Evolutionary conservation across 345 rosid genomes (phyloP).

Genomic region (Fremontodendron californicum): DNA sequence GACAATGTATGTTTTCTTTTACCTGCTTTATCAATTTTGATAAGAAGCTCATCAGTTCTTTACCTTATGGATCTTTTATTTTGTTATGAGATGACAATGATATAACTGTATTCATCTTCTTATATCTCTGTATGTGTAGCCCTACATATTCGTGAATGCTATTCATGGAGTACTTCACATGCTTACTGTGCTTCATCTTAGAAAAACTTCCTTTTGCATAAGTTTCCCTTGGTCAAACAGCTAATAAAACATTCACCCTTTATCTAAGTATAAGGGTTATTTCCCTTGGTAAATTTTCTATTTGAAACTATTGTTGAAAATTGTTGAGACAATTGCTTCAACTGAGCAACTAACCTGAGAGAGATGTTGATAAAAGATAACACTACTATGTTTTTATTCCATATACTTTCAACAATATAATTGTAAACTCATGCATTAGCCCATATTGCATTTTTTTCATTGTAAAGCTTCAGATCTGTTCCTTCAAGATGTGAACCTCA

Average conservation of each 20-base stretch:
- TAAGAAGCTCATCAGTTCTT: not conserved
- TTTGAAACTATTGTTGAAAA: not conserved
- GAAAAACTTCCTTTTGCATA: not conserved
- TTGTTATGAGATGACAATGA: not conserved
- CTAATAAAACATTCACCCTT: not conserved
- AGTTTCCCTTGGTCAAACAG: not conserved
- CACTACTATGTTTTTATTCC: not conserved
- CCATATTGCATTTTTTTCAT: not conserved
- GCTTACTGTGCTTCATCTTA: not conserved
- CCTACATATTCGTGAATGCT: not conserved
- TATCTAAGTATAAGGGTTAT: not conserved
- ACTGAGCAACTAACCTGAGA: not conserved
- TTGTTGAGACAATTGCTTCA: not conserved
- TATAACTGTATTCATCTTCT: not conserved
- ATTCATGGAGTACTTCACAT: not conserved
- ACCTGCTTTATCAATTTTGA: not conserved
- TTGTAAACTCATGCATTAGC: not conserved
- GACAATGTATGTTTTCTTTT: not conserved
- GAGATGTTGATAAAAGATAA: not conserved
- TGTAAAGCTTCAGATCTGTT: not conserved
- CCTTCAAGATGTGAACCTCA: conserved; percentile 4
- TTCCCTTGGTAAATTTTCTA: not conserved
- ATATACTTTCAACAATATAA: not conserved
- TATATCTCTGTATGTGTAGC: not conserved
- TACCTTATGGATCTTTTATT: not conserved